These are phyloP conservation scores for Yarrowia phangngaensis DNA, from an alignment of 805 yeast genomes.

Conservation along the genomic window DNA sequence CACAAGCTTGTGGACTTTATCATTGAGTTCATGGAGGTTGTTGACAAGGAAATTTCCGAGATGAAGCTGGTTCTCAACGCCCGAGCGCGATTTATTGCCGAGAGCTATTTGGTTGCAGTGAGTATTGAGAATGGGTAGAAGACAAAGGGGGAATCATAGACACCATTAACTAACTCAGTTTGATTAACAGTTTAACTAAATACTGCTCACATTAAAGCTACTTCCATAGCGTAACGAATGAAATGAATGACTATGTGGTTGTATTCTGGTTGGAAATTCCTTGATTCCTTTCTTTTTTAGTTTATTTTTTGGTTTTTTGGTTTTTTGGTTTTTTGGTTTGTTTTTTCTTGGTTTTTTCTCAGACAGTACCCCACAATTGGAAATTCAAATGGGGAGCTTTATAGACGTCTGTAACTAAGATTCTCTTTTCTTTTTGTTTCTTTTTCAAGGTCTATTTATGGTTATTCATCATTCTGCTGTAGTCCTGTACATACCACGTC, in stretches of 20 bases:
- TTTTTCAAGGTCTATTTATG: no score
- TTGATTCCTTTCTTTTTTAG: no score
- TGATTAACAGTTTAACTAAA: conserved; percentile 8
- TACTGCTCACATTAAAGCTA: not conserved
- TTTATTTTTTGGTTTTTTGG: not conserved
- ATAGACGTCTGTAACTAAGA: no score
- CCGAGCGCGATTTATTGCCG: conserved; percentile 96
- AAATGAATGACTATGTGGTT: not conserved
- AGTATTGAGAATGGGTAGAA: not conserved
- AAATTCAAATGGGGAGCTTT: no score
- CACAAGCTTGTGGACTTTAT: conserved; percentile 93
- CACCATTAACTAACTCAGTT: conserved; percentile 16
- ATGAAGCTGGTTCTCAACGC: conserved; percentile 96
- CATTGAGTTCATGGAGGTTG: conserved; percentile 98
- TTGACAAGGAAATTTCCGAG: conserved; percentile 96
- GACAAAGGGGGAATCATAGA: not conserved
- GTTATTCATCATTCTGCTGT: no score
- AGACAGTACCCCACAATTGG: no score
- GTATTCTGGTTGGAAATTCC: not conserved
- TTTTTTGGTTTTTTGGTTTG: no score
- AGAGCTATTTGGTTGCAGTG: conserved; percentile 60
- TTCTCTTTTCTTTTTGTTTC: no score
- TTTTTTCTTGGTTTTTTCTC: no score
- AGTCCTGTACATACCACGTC: no score
- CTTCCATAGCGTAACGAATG: conserved; percentile 22